A percentile compares a stretch with the other conserved stretches of the same genome.
phyloP scores from a whole-genome alignment of 306 rosid genomes.

The Urtica urens region DNA sequence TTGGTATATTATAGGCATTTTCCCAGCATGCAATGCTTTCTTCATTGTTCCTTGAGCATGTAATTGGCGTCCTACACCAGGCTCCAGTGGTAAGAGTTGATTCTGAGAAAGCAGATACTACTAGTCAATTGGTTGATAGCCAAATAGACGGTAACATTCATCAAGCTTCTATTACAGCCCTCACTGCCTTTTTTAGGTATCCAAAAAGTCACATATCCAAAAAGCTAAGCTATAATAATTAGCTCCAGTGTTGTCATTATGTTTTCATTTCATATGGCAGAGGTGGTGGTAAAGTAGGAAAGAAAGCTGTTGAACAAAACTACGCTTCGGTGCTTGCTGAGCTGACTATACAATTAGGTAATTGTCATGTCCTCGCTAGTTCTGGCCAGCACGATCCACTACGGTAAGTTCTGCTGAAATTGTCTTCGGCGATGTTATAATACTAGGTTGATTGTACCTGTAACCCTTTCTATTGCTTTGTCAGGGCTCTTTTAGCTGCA shows the following conservation, averaged over 20 bases:
- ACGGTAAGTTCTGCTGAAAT: constrained; percentile 35
- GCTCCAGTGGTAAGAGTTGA: constrained; percentile 45
- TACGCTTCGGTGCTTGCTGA: constrained; percentile 94
- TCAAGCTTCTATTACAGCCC: constrained; percentile 79
- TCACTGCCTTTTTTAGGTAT: constrained; percentile 93
- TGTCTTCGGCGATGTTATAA: not conserved
- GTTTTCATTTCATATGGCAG: constrained; percentile 39
- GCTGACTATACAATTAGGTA: constrained; percentile 82
- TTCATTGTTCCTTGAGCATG: constrained; percentile 72
- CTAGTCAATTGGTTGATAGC: constrained; percentile 38
- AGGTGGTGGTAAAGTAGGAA: constrained; percentile 95
- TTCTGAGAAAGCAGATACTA: constrained; percentile 40
- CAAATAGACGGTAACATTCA: constrained; percentile 58
- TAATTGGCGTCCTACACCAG: constrained; percentile 61
- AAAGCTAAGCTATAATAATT: constrained; percentile 11
- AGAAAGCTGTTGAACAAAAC: constrained; percentile 78
- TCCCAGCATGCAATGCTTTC: constrained; percentile 83
- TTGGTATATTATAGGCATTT: constrained; percentile 78
- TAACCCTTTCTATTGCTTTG: constrained; percentile 15
- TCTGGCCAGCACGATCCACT: constrained; percentile 70
- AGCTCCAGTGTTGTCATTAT: constrained; percentile 13
- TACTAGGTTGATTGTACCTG: not conserved
- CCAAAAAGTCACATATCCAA: constrained; percentile 6
- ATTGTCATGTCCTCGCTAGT: constrained; percentile 71
- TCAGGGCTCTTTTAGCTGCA: constrained; percentile 87